A percentile compares a stretch with the other conserved stretches of the same genome.
Evolutionary conservation across 345 rosid genomes (phyloP).

Genomic region (Salix brachista): DNA sequence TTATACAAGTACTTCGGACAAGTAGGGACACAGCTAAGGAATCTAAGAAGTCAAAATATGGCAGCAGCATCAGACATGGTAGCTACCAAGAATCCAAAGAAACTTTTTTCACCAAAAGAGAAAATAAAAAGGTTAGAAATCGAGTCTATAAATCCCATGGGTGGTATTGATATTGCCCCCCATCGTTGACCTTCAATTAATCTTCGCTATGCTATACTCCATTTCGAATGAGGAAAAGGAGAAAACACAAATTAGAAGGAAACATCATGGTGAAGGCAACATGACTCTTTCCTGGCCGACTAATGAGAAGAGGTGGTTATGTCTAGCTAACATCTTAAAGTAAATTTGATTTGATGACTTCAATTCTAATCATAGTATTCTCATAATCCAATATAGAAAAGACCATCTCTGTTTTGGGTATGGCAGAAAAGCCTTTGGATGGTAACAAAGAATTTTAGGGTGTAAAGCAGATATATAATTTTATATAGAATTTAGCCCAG

Average conservation of each 20-base stretch:
- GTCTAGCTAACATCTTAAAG: not conserved
- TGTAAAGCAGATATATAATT: no score
- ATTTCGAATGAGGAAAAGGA: constrained; percentile 23
- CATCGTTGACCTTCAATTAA: constrained; percentile 36
- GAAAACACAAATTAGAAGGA: not conserved
- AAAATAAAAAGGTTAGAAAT: constrained; percentile 8
- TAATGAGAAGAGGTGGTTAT: not conserved
- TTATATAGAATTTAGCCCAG: no score
- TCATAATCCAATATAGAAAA: not conserved
- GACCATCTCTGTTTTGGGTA: not conserved
- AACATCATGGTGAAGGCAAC: not conserved
- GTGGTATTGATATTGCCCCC: constrained; percentile 25
- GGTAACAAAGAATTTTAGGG: not conserved
- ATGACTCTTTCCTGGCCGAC: not conserved
- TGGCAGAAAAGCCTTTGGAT: not conserved
- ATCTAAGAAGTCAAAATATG: constrained; percentile 30
- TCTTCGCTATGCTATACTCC: constrained; percentile 15
- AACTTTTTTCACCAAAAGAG: constrained; percentile 30
- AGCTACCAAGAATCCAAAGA: constrained; percentile 34
- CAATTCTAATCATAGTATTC: not conserved
- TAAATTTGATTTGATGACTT: not conserved
- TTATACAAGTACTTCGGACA: constrained; percentile 9
- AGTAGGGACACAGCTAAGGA: constrained; percentile 32
- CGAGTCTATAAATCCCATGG: constrained; percentile 5
- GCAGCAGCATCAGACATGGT: constrained; percentile 46